Evolutionary conservation across 23 red algal species (phyloP).

Genomic region (Gracilaria domingensis): DNA sequence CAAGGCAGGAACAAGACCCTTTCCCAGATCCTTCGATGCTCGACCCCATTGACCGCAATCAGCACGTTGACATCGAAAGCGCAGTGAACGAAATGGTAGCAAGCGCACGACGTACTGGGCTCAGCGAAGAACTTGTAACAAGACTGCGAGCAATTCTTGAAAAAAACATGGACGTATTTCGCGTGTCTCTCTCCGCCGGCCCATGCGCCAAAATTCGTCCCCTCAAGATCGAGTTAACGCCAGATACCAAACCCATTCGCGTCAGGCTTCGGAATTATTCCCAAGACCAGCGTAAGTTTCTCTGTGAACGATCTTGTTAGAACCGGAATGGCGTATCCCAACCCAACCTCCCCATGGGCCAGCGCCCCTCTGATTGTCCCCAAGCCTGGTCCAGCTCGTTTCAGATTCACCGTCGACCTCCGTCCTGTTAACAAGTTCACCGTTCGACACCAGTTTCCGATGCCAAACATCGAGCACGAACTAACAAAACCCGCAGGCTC

Average conservation of each 20-base stretch:
- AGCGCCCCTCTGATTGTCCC: too few species aligned
- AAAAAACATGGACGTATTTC: not conserved
- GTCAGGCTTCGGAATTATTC: too few species aligned
- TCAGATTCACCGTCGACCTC: too few species aligned
- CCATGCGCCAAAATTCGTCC: not conserved
- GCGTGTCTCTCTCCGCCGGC: too few species aligned
- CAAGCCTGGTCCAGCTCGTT: too few species aligned
- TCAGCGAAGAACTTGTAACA: too few species aligned
- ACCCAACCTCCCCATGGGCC: not conserved
- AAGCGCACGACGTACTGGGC: not conserved
- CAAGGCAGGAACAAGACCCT: too few species aligned
- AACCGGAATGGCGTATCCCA: not conserved
- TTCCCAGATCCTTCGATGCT: too few species aligned
- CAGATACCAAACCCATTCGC: too few species aligned
- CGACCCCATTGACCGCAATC: constrained; percentile 22
- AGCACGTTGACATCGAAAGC: not conserved
- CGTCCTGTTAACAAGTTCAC: too few species aligned
- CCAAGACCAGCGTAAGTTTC: not conserved
- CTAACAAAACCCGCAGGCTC: not conserved
- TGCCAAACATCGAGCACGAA: too few species aligned
- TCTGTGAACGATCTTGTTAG: not conserved
- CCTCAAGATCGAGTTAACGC: not conserved
- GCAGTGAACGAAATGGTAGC: not conserved
- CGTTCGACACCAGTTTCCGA: too few species aligned
- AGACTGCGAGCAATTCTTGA: not conserved